phyloP scores from a whole-genome alignment of 2,329 filamentous ascomycete genomes.

The Lithohypha guttulata region DNA sequence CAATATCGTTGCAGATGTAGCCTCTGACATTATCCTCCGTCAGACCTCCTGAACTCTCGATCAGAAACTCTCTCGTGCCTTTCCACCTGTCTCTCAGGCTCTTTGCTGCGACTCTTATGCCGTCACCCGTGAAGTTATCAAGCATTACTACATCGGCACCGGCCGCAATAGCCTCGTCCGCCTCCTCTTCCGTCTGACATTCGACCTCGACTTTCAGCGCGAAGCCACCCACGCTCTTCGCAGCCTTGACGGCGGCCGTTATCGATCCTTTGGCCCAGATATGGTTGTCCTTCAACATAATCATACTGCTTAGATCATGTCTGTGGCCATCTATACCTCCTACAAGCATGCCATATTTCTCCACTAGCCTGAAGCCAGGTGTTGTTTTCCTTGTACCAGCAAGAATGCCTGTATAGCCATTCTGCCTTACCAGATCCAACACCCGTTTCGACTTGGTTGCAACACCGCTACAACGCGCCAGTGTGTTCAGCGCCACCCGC shows the following conservation, averaged over 20 bases:
- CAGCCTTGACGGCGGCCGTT: slow-evolving; percentile 70
- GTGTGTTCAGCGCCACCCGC: slow-evolving; percentile 79
- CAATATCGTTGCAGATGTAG: slow-evolving; percentile 79
- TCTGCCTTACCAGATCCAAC: slow-evolving; percentile 45
- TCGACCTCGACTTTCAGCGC: slow-evolving; percentile 93
- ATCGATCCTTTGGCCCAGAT: slow-evolving; percentile 71
- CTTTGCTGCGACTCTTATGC: slow-evolving; percentile 61
- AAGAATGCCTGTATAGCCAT: slow-evolving; percentile 72
- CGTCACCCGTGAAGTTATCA: slow-evolving; percentile 81
- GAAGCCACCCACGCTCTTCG: slow-evolving; percentile 76
- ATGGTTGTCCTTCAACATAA: slow-evolving; percentile 99
- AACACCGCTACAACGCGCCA: slow-evolving; percentile 84
- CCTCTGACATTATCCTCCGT: slow-evolving; percentile 70
- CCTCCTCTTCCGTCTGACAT: slow-evolving; percentile 77
- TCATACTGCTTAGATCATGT: slow-evolving; percentile 87
- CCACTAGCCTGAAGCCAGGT: slow-evolving; percentile 84
- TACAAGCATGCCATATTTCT: slow-evolving; percentile 96
- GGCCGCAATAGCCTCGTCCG: slow-evolving; percentile 79
- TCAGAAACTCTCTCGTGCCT: slow-evolving; percentile 56
- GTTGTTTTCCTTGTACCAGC: slow-evolving; percentile 96
- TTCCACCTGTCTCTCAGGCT: slow-evolving; percentile 71
- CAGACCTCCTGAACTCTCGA: slow-evolving; percentile 88
- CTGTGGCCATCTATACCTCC: slow-evolving; percentile 86
- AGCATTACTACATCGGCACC: slow-evolving; percentile 96
- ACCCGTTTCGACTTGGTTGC: slow-evolving; percentile 57